A percentile compares a stretch with the other conserved stretches of the same genome.
phyloP scores from a whole-genome alignment of 1,139 yeast genomes.

The Geotrichum fermentans region DNA sequence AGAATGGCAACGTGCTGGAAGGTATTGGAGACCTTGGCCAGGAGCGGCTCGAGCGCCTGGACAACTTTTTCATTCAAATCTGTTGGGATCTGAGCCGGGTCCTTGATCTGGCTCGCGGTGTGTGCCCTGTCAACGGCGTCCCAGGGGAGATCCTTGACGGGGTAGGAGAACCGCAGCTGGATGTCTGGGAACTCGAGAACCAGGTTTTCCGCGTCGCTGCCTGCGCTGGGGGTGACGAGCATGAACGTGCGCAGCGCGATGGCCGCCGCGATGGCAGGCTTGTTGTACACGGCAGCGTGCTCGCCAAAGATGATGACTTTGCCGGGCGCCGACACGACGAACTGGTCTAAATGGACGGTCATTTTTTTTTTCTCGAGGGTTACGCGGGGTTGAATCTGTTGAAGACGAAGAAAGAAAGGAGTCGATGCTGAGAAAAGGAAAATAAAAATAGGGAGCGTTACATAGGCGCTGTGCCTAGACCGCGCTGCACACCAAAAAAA shows the following conservation, averaged over 20 bases:
- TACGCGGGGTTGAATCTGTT: conserved; percentile 1
- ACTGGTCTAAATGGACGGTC: conserved; percentile 30
- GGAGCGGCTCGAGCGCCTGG: conserved; percentile 43
- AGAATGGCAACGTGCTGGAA: conserved; percentile 78
- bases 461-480: too few relatives aligned
- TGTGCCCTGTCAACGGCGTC: conserved; percentile 15
- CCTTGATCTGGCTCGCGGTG: conserved; percentile 33
- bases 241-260: conserved; percentile 76
- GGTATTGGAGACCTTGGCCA: conserved; percentile 47
- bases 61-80: conserved; percentile 61
- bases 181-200: conserved; percentile 82
- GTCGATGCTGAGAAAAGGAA: background rate
- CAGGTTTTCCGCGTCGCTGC: conserved; percentile 41
- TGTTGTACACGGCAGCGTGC: conserved; percentile 90
- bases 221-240: conserved; percentile 43
- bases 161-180: conserved; percentile 60
- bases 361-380: background rate
- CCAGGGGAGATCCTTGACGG: conserved; percentile 51
- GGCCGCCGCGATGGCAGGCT: conserved; percentile 91
- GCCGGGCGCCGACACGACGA: conserved; percentile 90
- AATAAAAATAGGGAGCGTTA: conserved; percentile 1
- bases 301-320: conserved; percentile 95
- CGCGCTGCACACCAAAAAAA: too few relatives aligned
- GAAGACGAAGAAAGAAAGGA: background rate
- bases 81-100: conserved; percentile 39